These are phyloP conservation scores for Warburgia ugandensis DNA, from an alignment of 164 flowering plant species.

Conservation along the genomic window DNA sequence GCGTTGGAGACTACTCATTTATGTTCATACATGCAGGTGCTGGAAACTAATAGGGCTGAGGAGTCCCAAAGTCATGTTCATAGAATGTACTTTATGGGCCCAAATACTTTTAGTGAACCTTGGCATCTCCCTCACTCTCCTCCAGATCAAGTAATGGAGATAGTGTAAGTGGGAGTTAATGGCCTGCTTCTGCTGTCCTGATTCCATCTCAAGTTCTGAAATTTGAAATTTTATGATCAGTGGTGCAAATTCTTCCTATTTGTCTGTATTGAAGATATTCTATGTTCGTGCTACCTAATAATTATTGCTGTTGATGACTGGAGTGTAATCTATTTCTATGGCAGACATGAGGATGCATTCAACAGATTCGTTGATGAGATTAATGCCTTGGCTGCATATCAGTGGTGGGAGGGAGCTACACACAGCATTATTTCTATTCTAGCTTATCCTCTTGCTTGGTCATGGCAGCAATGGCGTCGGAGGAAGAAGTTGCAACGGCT, in stretches of 20 bases:
- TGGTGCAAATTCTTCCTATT: no score
- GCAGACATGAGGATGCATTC: slow-evolving; percentile 93
- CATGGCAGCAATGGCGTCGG: slow-evolving; percentile 85
- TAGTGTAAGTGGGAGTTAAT: slow-evolving; percentile 92
- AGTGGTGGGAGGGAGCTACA: slow-evolving; percentile 97
- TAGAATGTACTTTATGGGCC: slow-evolving; percentile 86
- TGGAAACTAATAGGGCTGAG: slow-evolving; percentile 84
- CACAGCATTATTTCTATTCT: slow-evolving; percentile 60
- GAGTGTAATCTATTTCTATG: neutral
- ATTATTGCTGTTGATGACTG: neutral
- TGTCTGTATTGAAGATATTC: no score
- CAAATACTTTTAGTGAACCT: slow-evolving; percentile 87
- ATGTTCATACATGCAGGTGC: slow-evolving; percentile 66
- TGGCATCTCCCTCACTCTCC: slow-evolving; percentile 94
- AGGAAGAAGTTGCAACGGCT: slow-evolving; percentile 65
- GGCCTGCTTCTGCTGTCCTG: neutral
- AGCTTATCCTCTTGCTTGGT: slow-evolving; percentile 88
- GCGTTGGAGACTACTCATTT: no score
- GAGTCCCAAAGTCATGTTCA: slow-evolving; percentile 90
- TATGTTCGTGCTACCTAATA: no score
- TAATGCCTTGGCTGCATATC: slow-evolving; percentile 78
- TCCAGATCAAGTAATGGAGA: slow-evolving; percentile 75
- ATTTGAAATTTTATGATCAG: no score
- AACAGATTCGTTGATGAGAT: slow-evolving; percentile 89
- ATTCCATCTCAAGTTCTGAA: neutral